These are phyloP conservation scores for Scytalidium sp. DNA, from an alignment of 2,329 filamentous ascomycete genomes.

Conservation along the genomic window DNA sequence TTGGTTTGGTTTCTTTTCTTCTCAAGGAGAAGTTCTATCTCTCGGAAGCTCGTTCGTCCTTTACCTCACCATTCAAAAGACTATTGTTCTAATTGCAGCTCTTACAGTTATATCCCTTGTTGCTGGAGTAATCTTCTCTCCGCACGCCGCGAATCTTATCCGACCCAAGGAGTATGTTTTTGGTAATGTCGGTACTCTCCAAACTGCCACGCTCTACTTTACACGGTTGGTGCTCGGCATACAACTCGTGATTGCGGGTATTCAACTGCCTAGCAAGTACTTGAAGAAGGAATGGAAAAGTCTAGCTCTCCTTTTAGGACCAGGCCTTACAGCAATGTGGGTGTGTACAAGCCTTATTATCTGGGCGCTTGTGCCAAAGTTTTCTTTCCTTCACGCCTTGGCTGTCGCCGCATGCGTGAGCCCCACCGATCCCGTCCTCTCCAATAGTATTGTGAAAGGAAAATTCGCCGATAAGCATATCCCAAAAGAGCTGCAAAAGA, in stretches of 20 bases:
- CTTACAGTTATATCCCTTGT: constrained; percentile 80
- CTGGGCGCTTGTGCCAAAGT: constrained; percentile 70
- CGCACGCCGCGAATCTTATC: constrained; percentile 72
- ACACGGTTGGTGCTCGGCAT: constrained; percentile 84
- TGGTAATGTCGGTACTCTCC: constrained; percentile 53
- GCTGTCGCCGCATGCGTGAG: constrained; percentile 85
- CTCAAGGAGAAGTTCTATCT: constrained; percentile 89
- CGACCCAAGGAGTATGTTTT: constrained; percentile 70
- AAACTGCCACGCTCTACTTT: constrained; percentile 78
- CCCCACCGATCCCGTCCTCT: constrained; percentile 84
- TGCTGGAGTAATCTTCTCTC: constrained; percentile 77
- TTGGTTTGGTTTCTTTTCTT: constrained; percentile 84
- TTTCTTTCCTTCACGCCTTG: constrained; percentile 74
- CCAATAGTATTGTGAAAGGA: constrained; percentile 88
- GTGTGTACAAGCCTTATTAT: constrained; percentile 73
- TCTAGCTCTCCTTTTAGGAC: constrained; percentile 71
- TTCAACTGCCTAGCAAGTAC: constrained; percentile 84
- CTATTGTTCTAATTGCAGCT: not conserved
- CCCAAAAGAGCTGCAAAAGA: constrained; percentile 75
- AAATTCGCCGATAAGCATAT: constrained; percentile 92
- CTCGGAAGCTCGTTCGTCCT: constrained; percentile 75
- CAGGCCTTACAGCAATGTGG: constrained; percentile 88
- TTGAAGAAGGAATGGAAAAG: constrained; percentile 75
- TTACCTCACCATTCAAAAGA: not conserved
- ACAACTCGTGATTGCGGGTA: constrained; percentile 83